Percentiles rank a stretch among this genome's conserved stretches.
Conservation (phyloP, 2,329 filamentous ascomycete genomes). For the Fusarium siculi region DNA sequence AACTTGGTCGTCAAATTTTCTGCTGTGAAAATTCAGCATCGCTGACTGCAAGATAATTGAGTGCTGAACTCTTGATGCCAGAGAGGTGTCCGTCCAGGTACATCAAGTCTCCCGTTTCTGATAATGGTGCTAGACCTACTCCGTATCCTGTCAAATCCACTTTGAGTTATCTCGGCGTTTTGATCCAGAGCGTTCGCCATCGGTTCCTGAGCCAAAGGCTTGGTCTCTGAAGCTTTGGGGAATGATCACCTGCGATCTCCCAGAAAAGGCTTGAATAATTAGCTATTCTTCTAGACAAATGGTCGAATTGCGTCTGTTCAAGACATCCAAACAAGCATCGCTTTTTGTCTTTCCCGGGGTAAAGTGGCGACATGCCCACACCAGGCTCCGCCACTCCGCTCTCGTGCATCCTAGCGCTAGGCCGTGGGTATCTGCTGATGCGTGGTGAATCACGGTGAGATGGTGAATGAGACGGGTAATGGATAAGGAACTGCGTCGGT, state of each 20-base stretch:
- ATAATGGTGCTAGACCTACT: neutral
- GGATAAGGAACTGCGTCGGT: slow-evolving; percentile 17
- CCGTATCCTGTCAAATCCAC: slow-evolving; percentile 4
- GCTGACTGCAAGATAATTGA: slow-evolving; percentile 22
- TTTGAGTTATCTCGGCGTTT: slow-evolving; percentile 6
- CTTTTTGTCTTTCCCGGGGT: slow-evolving; percentile 32
- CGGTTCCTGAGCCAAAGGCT: slow-evolving; percentile 33
- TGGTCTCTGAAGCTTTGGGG: slow-evolving; percentile 9
- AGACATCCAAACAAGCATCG: slow-evolving; percentile 14
- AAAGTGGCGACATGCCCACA: slow-evolving; percentile 38
- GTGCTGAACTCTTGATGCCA: neutral
- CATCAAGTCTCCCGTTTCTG: neutral
- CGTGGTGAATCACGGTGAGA: slow-evolving; percentile 13
- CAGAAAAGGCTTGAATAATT: neutral
- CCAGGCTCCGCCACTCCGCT: slow-evolving; percentile 31
- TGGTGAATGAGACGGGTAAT: slow-evolving; percentile 30
- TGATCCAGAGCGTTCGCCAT: slow-evolving; percentile 7
- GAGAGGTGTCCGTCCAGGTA: slow-evolving; percentile 7
- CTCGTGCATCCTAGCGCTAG: slow-evolving; percentile 23
- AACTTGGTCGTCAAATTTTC: neutral
- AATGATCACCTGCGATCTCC: slow-evolving; percentile 24
- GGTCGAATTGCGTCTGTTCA: neutral
- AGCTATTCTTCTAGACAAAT: neutral
- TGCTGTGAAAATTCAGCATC: slow-evolving; percentile 27
- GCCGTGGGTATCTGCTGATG: slow-evolving; percentile 27